Percentiles rank a stretch among this genome's conserved stretches.
phyloP scores from a whole-genome alignment of 73 alveolate genomes.

The Durusdinium trenchii region DNA sequence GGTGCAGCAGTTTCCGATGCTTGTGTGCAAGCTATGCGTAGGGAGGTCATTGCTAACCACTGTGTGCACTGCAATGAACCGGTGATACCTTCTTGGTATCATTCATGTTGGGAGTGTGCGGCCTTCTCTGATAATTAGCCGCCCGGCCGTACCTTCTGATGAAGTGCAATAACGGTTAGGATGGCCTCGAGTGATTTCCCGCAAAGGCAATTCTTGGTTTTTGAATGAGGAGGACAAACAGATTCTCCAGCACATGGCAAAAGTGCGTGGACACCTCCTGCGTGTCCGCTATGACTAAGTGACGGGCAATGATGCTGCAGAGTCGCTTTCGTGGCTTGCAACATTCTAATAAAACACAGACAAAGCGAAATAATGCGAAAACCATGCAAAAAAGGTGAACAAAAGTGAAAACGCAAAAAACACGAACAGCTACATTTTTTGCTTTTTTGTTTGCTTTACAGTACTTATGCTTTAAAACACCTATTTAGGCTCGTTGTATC shows the following conservation, averaged over 20 bases:
- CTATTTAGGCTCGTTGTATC: too few species aligned
- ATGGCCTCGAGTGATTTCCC: neutral
- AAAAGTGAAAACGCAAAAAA: neutral
- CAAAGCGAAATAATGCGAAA: neutral
- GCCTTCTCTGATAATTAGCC: conserved; percentile 5
- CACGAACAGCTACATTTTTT: too few species aligned
- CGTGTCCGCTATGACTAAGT: neutral
- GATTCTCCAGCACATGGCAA: neutral
- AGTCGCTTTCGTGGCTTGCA: conserved; percentile 16
- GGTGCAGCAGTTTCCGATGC: neutral
- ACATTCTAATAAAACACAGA: conserved; percentile 8
- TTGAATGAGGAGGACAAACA: neutral
- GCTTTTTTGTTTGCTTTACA: too few species aligned
- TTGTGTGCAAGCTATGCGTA: neutral
- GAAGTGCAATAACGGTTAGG: neutral
- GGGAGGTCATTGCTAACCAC: neutral
- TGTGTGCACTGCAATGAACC: neutral
- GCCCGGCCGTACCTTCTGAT: neutral
- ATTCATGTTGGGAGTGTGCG: conserved; percentile 6
- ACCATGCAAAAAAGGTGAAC: neutral
- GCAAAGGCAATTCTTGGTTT: neutral
- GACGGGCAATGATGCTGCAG: neutral
- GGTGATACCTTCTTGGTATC: neutral
- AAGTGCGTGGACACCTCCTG: neutral
- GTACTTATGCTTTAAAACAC: too few species aligned